Percentiles rank a stretch among this genome's conserved stretches.
Conservation (phyloP, 2,329 filamentous ascomycete species). For the Exutisphaerella laricina region DNA sequence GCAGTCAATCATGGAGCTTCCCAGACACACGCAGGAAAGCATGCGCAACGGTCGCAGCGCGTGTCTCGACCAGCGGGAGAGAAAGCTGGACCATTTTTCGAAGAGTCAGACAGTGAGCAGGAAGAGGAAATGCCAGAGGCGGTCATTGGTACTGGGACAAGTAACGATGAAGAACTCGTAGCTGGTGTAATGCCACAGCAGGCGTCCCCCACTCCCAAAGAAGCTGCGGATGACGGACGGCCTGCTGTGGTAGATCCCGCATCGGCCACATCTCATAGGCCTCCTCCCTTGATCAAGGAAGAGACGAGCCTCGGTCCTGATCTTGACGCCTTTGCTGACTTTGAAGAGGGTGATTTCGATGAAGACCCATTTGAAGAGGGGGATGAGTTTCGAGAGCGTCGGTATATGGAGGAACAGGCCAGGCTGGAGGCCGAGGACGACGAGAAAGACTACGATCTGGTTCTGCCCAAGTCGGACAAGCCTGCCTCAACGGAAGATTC, state of each 20-base stretch:
- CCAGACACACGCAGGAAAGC: slow-evolving; percentile 25
- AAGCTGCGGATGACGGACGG: neutral
- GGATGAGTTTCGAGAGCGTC: slow-evolving; percentile 48
- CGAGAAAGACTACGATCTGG: slow-evolving; percentile 37
- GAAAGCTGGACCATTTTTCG: slow-evolving; percentile 58
- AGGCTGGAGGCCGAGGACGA: slow-evolving; percentile 48
- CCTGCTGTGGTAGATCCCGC: neutral
- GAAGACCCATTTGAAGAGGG: slow-evolving; percentile 53
- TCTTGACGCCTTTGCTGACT: slow-evolving; percentile 48
- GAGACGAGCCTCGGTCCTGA: slow-evolving; percentile 45
- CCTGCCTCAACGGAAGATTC: neutral
- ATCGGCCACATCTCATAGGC: too few species aligned
- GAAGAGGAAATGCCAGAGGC: slow-evolving; percentile 28
- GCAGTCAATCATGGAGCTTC: slow-evolving; percentile 34
- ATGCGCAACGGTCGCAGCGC: neutral
- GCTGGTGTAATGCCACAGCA: slow-evolving; percentile 12
- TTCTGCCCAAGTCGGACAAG: slow-evolving; percentile 15
- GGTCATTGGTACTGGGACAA: slow-evolving; percentile 18
- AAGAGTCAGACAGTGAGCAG: slow-evolving; percentile 62
- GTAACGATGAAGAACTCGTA: slow-evolving; percentile 8
- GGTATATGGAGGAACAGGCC: slow-evolving; percentile 69
- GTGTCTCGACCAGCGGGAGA: neutral
- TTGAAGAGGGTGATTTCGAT: slow-evolving; percentile 54
- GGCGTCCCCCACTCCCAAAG: neutral
- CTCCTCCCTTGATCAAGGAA: slow-evolving; percentile 40